A percentile compares a stretch with the other conserved stretches of the same genome.
These are phyloP conservation scores for Pyrenophora teres DNA, from an alignment of 2,329 filamentous ascomycete species.

Conservation along the genomic window DNA sequence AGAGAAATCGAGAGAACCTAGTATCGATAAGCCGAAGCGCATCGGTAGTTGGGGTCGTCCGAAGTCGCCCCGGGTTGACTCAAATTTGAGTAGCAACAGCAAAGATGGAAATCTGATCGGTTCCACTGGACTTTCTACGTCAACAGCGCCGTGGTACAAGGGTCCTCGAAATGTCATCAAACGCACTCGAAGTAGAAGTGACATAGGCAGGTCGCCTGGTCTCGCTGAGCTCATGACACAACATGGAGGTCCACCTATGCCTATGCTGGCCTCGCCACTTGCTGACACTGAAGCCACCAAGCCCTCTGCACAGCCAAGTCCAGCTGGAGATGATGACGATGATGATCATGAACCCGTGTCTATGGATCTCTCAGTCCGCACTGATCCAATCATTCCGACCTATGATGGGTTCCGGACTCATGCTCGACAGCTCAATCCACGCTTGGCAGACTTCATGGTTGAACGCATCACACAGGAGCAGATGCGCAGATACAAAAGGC, in stretches of 20 bases:
- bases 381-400: constrained; percentile 72
- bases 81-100: constrained; percentile 48
- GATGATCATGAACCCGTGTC: constrained; percentile 61
- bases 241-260: constrained; percentile 63
- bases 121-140: constrained; percentile 43
- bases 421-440: constrained; percentile 74
- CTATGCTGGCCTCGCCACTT: constrained; percentile 57
- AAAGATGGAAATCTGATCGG: constrained; percentile 61
- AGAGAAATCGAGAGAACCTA: constrained; percentile 40
- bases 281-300: constrained; percentile 45
- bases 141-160: constrained; percentile 44
- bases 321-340: constrained; percentile 47
- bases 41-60: constrained; percentile 50
- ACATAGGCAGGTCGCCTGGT: constrained; percentile 53
- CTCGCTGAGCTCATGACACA: constrained; percentile 61
- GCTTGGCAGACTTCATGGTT: constrained; percentile 69
- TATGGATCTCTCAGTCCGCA: constrained; percentile 65
- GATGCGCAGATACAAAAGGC: constrained; percentile 74
- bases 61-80: constrained; percentile 49
- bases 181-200: constrained; percentile 62
- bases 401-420: constrained; percentile 77
- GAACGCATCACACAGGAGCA: constrained; percentile 85
- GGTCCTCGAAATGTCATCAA: constrained; percentile 52
- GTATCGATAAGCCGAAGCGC: constrained; percentile 44
- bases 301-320: constrained; percentile 37